phyloP scores from a whole-genome alignment of 1,284 basidiomycete species.

The Lentinula novae-zelandiae region DNA sequence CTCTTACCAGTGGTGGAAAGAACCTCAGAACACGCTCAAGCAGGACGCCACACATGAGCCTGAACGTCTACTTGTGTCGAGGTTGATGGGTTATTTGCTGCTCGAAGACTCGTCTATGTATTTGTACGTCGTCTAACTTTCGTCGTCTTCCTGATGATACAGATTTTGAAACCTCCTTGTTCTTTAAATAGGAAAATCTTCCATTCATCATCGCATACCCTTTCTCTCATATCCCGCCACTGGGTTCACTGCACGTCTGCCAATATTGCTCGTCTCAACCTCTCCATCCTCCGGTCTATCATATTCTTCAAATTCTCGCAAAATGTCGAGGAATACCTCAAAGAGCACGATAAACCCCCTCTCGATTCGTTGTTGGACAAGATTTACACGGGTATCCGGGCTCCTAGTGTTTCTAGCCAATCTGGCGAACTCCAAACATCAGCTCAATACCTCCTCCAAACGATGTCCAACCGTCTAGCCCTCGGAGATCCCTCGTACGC shows the following conservation, averaged over 20 bases:
- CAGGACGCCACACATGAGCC: not conserved
- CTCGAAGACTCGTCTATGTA: not conserved
- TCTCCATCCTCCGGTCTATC: not conserved
- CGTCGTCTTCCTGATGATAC: too few species aligned
- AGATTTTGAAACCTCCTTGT: not conserved
- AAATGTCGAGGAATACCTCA: slow-evolving; percentile 3
- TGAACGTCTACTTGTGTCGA: slow-evolving; percentile 1
- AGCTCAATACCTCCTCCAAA: not conserved
- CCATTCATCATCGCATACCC: not conserved
- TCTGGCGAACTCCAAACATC: not conserved
- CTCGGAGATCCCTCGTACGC: not conserved
- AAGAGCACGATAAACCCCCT: not conserved
- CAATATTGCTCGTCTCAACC: not conserved
- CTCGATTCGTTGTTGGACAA: not conserved
- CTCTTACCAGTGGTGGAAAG: not conserved
- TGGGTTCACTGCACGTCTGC: not conserved
- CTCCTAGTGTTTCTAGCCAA: not conserved
- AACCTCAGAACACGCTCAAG: not conserved
- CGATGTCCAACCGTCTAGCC: not conserved
- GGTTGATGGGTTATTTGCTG: not conserved
- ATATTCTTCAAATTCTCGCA: not conserved
- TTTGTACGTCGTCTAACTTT: not conserved
- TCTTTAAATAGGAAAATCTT: not conserved
- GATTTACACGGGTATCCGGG: not conserved
- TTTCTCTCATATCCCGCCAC: not conserved